Evolutionary conservation across 768 basidiomycete species (phyloP).

Genomic region (Suillus americanus): DNA sequence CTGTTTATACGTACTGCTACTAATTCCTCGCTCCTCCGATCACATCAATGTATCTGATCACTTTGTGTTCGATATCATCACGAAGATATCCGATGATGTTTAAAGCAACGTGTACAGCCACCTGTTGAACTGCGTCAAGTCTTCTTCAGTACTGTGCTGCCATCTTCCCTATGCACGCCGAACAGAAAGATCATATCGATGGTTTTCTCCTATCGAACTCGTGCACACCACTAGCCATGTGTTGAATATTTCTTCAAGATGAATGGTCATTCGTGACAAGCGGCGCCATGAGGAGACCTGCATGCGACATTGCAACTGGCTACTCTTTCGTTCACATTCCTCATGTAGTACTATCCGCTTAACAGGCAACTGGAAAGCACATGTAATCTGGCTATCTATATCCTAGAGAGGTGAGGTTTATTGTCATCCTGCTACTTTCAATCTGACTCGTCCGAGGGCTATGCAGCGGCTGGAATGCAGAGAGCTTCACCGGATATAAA

Average conservation of each 20-base stretch:
- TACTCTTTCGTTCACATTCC: background rate
- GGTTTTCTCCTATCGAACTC: background rate
- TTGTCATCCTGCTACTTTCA: background rate
- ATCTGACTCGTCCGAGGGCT: background rate
- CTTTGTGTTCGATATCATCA: background rate
- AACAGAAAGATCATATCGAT: background rate
- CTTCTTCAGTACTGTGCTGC: background rate
- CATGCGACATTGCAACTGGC: background rate
- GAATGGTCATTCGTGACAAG: background rate
- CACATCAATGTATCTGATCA: slow-evolving; percentile 1
- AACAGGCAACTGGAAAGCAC: background rate
- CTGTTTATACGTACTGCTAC: slow-evolving; percentile 19
- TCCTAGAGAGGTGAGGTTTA: background rate
- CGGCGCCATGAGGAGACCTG: background rate
- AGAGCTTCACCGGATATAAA: background rate
- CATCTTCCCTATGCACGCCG: background rate
- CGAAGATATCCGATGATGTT: background rate
- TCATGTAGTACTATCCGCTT: background rate
- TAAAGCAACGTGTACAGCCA: background rate
- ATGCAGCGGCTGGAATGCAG: background rate
- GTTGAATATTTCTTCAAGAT: background rate
- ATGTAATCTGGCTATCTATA: background rate
- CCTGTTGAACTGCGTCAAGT: background rate
- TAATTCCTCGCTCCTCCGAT: slow-evolving; percentile 9
- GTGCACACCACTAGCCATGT: background rate